These are phyloP conservation scores for Phytophthora palmivora DNA, from an alignment of 352 stramenopile genomes.

Conservation along the genomic window DNA sequence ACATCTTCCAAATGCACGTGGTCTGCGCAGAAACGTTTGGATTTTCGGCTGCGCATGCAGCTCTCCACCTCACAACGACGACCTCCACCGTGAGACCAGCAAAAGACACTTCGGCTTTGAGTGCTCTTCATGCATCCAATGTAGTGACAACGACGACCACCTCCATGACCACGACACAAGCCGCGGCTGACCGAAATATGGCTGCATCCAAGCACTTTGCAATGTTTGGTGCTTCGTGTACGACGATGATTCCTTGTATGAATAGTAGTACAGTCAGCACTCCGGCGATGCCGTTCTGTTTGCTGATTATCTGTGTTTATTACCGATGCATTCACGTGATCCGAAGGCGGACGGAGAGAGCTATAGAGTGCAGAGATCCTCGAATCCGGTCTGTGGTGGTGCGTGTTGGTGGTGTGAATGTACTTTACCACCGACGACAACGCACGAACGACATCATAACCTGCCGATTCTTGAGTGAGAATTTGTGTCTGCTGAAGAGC, in stretches of 20 bases:
- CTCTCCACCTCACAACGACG: constrained; percentile 60
- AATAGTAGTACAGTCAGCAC: background rate
- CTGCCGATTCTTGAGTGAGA: constrained; percentile 2
- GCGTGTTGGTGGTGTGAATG: constrained; percentile 17
- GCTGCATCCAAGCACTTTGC: constrained; percentile 54
- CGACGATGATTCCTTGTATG: constrained; percentile 27
- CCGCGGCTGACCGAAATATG: constrained; percentile 67
- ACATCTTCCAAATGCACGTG: constrained; percentile 15
- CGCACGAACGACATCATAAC: constrained; percentile 13
- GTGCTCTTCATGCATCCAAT: constrained; percentile 54
- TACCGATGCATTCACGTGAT: constrained; percentile 10
- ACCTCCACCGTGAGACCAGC: constrained; percentile 64
- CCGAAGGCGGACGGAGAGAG: constrained; percentile 22
- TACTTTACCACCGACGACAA: constrained; percentile 32
- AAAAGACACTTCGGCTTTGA: constrained; percentile 60
- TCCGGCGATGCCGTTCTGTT: background rate
- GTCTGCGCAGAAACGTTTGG: constrained; percentile 40
- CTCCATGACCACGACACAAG: constrained; percentile 61
- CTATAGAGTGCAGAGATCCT: constrained; percentile 20
- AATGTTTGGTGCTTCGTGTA: constrained; percentile 53
- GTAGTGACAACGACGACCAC: constrained; percentile 57
- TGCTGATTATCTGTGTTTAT: background rate
- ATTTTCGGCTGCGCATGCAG: constrained; percentile 64
- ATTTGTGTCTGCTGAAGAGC: background rate
- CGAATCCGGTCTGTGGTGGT: constrained; percentile 13